These are phyloP conservation scores for Cytospora chrysosperma DNA, from an alignment of 2,329 filamentous ascomycete genomes.

Conservation along the genomic window DNA sequence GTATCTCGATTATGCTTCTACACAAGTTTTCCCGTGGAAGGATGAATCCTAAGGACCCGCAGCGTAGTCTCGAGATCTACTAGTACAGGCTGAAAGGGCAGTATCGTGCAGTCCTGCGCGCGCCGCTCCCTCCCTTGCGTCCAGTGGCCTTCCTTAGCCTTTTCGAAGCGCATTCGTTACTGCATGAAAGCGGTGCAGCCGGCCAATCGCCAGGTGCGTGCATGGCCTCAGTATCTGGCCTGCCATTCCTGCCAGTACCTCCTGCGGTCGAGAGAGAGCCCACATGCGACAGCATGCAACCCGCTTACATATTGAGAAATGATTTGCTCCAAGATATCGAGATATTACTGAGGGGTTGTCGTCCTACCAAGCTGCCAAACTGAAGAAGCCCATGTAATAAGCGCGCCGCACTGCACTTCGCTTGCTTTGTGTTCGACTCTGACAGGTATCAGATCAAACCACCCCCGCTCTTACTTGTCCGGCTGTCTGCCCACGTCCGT, in stretches of 20 bases:
- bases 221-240: conserved; percentile 18
- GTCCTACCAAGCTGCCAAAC: neutral
- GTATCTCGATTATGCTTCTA: neutral
- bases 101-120: conserved; percentile 7
- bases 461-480: neutral
- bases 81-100: neutral
- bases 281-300: conserved; percentile 2
- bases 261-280: conserved; percentile 11
- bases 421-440: neutral
- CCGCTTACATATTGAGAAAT: conserved; percentile 12
- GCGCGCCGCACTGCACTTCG: neutral
- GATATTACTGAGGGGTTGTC: neutral
- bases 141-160: neutral
- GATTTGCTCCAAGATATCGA: conserved; percentile 5
- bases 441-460: neutral
- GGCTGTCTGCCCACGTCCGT: neutral
- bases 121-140: conserved; percentile 11
- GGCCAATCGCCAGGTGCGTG: conserved; percentile 2
- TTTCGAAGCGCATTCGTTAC: conserved; percentile 1
- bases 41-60: neutral
- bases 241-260: conserved; percentile 1
- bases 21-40: neutral
- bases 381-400: neutral
- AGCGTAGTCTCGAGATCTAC: neutral
- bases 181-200: conserved; percentile 5